phyloP scores from a whole-genome alignment of 192 early-diverging fungal species.

The Gorgonomyces haynaldii region DNA sequence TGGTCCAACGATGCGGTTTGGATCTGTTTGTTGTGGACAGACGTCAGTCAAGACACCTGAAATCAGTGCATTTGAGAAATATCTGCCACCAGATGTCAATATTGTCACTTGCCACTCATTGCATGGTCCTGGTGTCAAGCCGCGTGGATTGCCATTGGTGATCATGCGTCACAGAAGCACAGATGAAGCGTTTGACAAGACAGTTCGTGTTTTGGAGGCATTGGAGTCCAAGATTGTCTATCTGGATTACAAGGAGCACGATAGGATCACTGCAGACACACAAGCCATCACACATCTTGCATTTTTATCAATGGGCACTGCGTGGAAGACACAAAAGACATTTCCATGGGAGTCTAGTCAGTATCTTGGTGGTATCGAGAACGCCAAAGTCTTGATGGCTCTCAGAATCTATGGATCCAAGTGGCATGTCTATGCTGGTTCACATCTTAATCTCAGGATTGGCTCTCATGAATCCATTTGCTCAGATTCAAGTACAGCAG shows the following conservation, averaged over 20 bases:
- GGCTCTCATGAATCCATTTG: conserved; percentile 85
- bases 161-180: conserved; percentile 70
- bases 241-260: conserved; percentile 75
- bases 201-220: conserved; percentile 51
- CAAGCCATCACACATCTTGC: conserved; percentile 95
- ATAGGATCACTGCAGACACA: conserved; percentile 92
- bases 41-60: conserved; percentile 95
- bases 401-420: conserved; percentile 89
- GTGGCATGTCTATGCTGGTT: conserved; percentile 95
- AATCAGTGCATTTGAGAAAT: conserved; percentile 75
- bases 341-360: conserved; percentile 84
- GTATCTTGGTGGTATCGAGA: conserved; percentile 91
- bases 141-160: conserved; percentile 19
- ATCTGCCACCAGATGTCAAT: conserved; percentile 81
- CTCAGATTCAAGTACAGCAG: conserved; percentile 72
- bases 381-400: conserved; percentile 90
- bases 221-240: conserved; percentile 76
- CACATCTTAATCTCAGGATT: conserved; percentile 42
- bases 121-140: conserved; percentile 56
- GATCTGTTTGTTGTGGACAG: conserved; percentile 82
- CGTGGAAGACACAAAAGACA: conserved; percentile 70
- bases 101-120: conserved; percentile 92
- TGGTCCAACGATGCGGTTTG: conserved; percentile 75
- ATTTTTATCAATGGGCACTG: conserved; percentile 88
- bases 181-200: conserved; percentile 43